Evolutionary conservation across 805 yeast genomes (phyloP), one percentile per base, ranked within the genome.

Genomic region (Lipomyces kockii): DNA sequence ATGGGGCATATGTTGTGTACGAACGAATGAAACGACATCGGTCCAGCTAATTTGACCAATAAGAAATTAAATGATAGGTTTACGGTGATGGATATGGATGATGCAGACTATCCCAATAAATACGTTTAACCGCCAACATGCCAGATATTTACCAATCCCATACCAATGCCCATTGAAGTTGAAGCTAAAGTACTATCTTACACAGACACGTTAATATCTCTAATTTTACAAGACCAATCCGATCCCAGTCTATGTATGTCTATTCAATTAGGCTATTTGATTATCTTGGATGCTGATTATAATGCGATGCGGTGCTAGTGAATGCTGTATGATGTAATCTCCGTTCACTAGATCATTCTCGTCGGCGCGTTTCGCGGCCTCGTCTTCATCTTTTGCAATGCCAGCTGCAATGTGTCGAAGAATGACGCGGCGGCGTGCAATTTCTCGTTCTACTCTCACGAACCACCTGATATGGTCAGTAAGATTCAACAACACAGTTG

Each of bases 321-420:
- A 75, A 61, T 78, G 66, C 39, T 61, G 69, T 20, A 66, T 25
- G n/a, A 81, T 72, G 74, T 72, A 73, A 64, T 68, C 74, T 0
- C 93, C 96, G 76, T 93, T 93, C 9, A 83, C 78, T 39, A 84
- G 74, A 76, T 92, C 97, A 71, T 79, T 77, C 73, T 77, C 76
- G 77, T 84, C 78, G 72, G 83, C 73, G 71, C 81, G 60, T 64
- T 70, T 73, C 76, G 78, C 39, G 75, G 82, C 84, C 3, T 68
- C 76, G 27, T 72, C 78, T 9, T 78, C 61, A 9, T 75, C 72
- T 0, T 67, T 59, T 1, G 76, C 79, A 14, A 81, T 75, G 6
- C 83, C 83, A 17, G 82, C 76, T 17, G 37, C 64, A 12, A 81
- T 68, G 77, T 92, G 97, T 7, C 74, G 63, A 9, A 17, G 54